Percentiles rank a stretch among this genome's conserved stretches.
Conservation (phyloP, 1,284 basidiomycete genomes). For the Pascua guehoae region DNA sequence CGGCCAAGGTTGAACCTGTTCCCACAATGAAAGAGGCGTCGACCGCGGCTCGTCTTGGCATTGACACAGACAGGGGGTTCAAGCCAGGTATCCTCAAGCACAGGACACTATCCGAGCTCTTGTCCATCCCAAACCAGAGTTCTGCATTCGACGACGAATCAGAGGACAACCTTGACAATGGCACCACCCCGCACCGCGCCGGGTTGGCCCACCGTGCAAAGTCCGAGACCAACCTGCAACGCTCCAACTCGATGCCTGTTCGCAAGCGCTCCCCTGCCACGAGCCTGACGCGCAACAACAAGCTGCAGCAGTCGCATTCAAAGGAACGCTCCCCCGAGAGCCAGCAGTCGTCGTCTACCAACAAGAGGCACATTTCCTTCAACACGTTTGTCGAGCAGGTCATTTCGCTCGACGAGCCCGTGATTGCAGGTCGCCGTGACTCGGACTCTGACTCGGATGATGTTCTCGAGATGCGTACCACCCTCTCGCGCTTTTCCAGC, state of each 20-base stretch:
- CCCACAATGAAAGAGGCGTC: constrained; percentile 55
- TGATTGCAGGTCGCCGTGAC: constrained; percentile 21
- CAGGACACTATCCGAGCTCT: constrained; percentile 85
- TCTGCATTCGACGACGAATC: too few relatives aligned
- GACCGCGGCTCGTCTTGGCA: constrained; percentile 55
- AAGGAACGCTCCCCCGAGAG: constrained; percentile 14
- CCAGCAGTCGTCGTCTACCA: constrained; percentile 1
- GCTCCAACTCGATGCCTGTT: constrained; percentile 27
- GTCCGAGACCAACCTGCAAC: constrained; percentile 70
- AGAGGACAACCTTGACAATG: too few relatives aligned
- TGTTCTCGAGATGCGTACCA: constrained; percentile 62
- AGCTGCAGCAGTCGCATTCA: background rate
- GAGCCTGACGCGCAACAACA: background rate
- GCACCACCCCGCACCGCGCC: too few relatives aligned
- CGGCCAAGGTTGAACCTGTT: constrained; percentile 66
- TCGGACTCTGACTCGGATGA: constrained; percentile 56
- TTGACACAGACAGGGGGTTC: constrained; percentile 51
- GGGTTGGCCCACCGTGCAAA: constrained; percentile 53
- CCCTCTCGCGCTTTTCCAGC: constrained; percentile 9
- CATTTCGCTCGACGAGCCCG: constrained; percentile 71
- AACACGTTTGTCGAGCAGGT: constrained; percentile 98
- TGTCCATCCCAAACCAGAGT: constrained; percentile 53
- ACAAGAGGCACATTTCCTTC: constrained; percentile 86
- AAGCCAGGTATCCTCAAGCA: constrained; percentile 93
- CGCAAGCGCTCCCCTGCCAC: constrained; percentile 10